phyloP scores from a whole-genome alignment of 768 basidiomycete species.

The Rhodotorula babjevae region DNA sequence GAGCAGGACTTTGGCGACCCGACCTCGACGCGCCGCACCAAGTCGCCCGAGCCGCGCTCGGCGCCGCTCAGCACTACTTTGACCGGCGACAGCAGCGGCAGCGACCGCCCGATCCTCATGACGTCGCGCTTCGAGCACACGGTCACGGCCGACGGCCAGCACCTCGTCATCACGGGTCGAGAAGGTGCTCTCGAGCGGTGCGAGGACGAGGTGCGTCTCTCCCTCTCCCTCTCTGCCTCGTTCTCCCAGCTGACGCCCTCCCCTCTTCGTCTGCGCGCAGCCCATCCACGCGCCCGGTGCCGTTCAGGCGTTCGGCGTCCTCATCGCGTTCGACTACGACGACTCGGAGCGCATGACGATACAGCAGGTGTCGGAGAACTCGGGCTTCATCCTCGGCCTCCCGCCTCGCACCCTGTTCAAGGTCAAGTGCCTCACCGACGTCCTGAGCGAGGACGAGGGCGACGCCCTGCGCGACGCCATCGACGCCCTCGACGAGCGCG shows the following conservation, averaged over 20 bases:
- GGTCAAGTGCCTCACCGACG: constrained; percentile 67
- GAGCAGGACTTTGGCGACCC: constrained; percentile 18
- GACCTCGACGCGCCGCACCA: background rate
- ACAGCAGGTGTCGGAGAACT: constrained; percentile 78
- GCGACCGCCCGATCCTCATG: constrained; percentile 46
- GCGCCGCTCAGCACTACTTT: background rate
- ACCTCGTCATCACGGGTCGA: constrained; percentile 61
- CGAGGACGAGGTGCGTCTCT: constrained; percentile 63
- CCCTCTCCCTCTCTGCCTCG: background rate
- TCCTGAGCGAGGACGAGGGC: constrained; percentile 62
- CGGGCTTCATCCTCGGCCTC: constrained; percentile 67
- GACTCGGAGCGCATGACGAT: constrained; percentile 59
- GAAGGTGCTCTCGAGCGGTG: constrained; percentile 64
- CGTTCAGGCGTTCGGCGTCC: constrained; percentile 75
- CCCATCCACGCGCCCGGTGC: constrained; percentile 78
- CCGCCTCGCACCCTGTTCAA: constrained; percentile 67
- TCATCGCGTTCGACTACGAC: constrained; percentile 64
- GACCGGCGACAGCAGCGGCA: constrained; percentile 4
- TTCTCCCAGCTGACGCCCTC: background rate
- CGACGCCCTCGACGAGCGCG: constrained; percentile 59
- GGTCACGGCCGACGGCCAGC: constrained; percentile 62
- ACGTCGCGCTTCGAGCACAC: constrained; percentile 65
- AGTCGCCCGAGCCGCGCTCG: background rate
- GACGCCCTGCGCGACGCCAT: constrained; percentile 69
- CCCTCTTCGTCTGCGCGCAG: constrained; percentile 45